Conservation (phyloP, 169 alveolate genomes). For the Cytauxzoon felis region DNA sequence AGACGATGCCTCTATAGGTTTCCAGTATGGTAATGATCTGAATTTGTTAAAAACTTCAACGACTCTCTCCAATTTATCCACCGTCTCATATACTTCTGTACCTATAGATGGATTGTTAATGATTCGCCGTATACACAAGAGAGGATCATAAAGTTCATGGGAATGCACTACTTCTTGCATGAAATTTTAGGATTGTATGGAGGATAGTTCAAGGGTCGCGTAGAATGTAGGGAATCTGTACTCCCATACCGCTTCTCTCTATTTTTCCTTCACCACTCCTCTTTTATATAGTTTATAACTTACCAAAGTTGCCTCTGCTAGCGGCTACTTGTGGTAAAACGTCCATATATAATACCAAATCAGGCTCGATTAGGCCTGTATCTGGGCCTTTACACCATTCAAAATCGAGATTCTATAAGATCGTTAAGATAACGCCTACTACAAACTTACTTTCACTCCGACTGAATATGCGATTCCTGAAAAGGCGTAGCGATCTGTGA, state of each 20-base stretch:
- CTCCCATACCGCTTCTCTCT: too few relatives aligned
- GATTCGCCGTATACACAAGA: neutral
- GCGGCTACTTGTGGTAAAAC: slow-evolving; percentile 17
- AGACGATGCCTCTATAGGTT: slow-evolving; percentile 19
- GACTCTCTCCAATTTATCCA: slow-evolving; percentile 18
- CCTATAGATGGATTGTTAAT: slow-evolving; percentile 4
- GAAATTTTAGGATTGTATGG: neutral
- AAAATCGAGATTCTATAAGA: slow-evolving; percentile 13
- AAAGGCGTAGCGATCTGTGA: slow-evolving; percentile 91
- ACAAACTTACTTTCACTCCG: slow-evolving; percentile 79
- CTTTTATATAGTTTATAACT: neutral
- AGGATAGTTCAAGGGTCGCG: too few relatives aligned
- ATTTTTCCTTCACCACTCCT: neutral
- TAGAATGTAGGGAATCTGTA: too few relatives aligned
- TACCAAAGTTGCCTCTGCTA: slow-evolving; percentile 54
- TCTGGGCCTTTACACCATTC: slow-evolving; percentile 53
- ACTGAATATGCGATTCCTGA: slow-evolving; percentile 93
- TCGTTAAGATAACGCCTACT: neutral
- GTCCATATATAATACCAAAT: slow-evolving; percentile 52
- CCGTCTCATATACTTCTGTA: slow-evolving; percentile 34
- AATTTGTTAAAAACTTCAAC: slow-evolving; percentile 32
- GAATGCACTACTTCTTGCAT: neutral
- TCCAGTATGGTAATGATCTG: slow-evolving; percentile 50
- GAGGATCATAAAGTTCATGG: neutral
- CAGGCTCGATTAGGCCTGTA: slow-evolving; percentile 51